These are phyloP conservation scores for Hibiscus tridactylites DNA, from an alignment of 345 rosid species.

Conservation along the genomic window DNA sequence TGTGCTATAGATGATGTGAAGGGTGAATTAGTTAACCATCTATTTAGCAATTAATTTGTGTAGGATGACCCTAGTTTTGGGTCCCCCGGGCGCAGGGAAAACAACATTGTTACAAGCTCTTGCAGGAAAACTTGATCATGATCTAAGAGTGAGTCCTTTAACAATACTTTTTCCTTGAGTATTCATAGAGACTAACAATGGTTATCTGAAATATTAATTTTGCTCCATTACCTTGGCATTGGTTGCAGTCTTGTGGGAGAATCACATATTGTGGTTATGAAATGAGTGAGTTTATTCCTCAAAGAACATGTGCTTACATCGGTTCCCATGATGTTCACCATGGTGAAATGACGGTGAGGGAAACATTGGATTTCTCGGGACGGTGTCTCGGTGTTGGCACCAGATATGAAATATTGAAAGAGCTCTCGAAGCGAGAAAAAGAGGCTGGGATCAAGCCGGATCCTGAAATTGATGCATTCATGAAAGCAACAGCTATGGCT, in stretches of 20 bases:
- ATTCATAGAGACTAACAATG: not conserved
- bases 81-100: constrained; percentile 88
- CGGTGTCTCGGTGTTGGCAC: constrained; percentile 73
- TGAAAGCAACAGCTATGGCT: constrained; percentile 54
- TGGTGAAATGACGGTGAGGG: constrained; percentile 87
- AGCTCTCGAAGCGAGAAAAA: constrained; percentile 69
- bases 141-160: constrained; percentile 40
- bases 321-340: constrained; percentile 74
- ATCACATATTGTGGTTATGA: constrained; percentile 70
- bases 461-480: constrained; percentile 74
- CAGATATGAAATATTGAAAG: constrained; percentile 51
- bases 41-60: too few species aligned
- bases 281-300: constrained; percentile 61
- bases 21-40: too few species aligned
- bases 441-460: constrained; percentile 59
- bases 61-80: constrained; percentile 83
- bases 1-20: too few species aligned
- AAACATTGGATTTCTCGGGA: constrained; percentile 72
- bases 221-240: not conserved
- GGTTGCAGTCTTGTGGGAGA: constrained; percentile 38
- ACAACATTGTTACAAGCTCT: constrained; percentile 70
- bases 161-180: not conserved
- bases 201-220: not conserved
- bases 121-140: constrained; percentile 58
- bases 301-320: constrained; percentile 68